Evolutionary conservation across 1,139 yeast genomes (phyloP), one percentile per base, ranked within the genome.

Genomic region (Pichia sp.): DNA sequence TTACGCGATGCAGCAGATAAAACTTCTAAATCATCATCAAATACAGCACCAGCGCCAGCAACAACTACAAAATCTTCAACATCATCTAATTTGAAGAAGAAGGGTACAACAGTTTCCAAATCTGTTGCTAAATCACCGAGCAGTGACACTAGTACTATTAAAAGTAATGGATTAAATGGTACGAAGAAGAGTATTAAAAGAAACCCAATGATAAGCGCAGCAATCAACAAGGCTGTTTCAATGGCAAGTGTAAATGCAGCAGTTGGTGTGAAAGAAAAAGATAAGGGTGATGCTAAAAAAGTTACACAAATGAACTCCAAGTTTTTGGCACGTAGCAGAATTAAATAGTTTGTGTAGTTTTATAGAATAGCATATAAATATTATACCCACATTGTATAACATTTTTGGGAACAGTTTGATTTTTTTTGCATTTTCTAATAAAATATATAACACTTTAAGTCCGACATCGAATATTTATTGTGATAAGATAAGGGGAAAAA

Each of bases 231-330:
- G 27, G 64, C 63, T 1, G 54, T 59, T 16, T 41, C 45, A 8
- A 39, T 43, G 45, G 50, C 50, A 2, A 35, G 39, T 23, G 37
- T 27, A 5, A 41, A 47, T 37, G 47, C 50, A 2, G 48, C 39
- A 9, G 50, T 47, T 26, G 50, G 50, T 3, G 37, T 20, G 1
- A 29, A 24, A 13, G 37, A 38, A 6, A 35, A 19, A 4, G 32
- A 28, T 11, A 18, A 25, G 7, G 21, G 21, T 10, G 35, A 39
- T 8, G 26, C 55, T 8, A 59, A 57, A 33, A 38, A 55, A 16
- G 72, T 68, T 57, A 77, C 69, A 55, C 72, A 68, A 59, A 72
- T 66, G 79, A 81, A 52, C 65, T 78, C 77, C 64, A 75, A 66
- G 70, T 72, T 52, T 62, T 67, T 63, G 69, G 77, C 71, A 55